Evolutionary conservation across 331 rosid species (phyloP), one percentile per base, ranked within the genome.

Genomic region (Malus hybrid): DNA sequence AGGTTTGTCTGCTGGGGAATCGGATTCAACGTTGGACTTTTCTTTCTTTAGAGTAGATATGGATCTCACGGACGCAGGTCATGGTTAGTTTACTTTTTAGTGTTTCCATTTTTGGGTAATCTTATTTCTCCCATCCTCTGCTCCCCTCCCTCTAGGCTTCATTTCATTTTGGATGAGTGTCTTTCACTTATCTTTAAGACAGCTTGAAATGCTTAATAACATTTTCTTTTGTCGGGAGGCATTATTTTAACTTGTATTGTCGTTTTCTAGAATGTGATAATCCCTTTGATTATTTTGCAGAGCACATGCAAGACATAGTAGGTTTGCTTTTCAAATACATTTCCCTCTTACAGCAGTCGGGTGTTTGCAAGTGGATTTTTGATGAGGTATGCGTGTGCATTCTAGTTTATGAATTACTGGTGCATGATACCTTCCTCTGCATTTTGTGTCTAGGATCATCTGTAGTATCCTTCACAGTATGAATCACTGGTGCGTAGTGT

Each of bases 11-110:
- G 97, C 97, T 0, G 93, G 96, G 44, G 97, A 94, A 86, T 65
- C 87, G 24, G 93, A 88, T 52, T 84, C 82, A 78, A 79, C 84
- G 69, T 73, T 79, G 80, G 93, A 94, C 10, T 90, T 85, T 70
- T 54, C 97, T 80, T 94, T 94, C 89, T 94, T 94, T 84, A 83
- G 84, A 83, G 96, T 94, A 59, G 74, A 27, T 20, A 87, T 94
- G 67, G 95, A 90, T 71, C 99, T 94, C 74, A 94, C 97, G 18
- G 97, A 88, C 66, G 89, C 85, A 39, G 99, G 99, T 50, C 96
- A 94, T 69, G 99, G 99, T 94, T 77, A 82, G 87, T 74, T 78
- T 73, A 70, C 42, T 66, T 27, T 48, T 59, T 62, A 27, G 4
- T 28, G 32, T 39, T 39, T 39, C 46, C 46, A 39, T 3, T 39